Evolutionary conservation across 176 grass and related monocot genomes (phyloP).

Genomic region (Panicum miliaceum): DNA sequence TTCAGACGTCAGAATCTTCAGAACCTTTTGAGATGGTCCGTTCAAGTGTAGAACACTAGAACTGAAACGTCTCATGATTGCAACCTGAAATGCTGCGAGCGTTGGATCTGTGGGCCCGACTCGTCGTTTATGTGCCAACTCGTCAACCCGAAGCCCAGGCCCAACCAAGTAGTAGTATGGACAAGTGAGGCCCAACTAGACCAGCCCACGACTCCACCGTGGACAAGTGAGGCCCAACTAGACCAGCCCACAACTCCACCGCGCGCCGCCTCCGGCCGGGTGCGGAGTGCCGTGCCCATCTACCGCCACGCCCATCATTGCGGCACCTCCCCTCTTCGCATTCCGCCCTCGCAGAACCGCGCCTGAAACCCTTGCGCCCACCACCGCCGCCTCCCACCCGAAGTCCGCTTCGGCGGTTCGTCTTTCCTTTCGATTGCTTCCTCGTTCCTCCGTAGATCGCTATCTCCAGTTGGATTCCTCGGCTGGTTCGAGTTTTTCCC

Average conservation of each 20-base stretch:
- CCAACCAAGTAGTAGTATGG: no score
- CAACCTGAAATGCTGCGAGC: no score
- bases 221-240: neutral
- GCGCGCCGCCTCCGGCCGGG: neutral
- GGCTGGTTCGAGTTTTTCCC: neutral
- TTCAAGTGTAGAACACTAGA: no score
- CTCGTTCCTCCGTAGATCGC: neutral
- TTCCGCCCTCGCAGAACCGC: neutral
- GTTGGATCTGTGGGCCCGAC: neutral
- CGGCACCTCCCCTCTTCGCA: neutral
- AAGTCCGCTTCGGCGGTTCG: slow-evolving; percentile 19
- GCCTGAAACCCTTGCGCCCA: slow-evolving; percentile 36
- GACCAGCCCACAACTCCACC: neutral
- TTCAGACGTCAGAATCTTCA: slow-evolving; percentile 7
- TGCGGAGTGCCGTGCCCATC: neutral
- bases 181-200: no score
- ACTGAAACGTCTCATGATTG: neutral
- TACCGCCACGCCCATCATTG: neutral
- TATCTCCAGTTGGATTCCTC: neutral
- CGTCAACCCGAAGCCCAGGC: no score
- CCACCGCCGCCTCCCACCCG: neutral
- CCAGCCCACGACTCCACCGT: no score
- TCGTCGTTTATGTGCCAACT: no score
- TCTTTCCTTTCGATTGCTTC: neutral
- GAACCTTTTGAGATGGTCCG: no score